Conservation (phyloP, 768 basidiomycete genomes). For the Suillus ampliporus region DNA sequence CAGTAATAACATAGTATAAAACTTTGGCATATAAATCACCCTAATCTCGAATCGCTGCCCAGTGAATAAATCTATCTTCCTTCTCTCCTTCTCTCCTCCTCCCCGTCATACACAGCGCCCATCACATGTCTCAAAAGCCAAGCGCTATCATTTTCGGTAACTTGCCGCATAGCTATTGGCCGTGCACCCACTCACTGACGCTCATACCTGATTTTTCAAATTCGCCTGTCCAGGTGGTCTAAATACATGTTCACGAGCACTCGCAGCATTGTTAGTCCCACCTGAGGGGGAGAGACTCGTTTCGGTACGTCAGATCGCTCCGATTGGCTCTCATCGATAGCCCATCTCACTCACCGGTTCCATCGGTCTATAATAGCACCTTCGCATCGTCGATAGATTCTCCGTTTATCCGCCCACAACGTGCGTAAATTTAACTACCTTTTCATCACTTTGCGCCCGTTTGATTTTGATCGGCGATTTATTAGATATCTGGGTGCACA, state of each 20-base stretch:
- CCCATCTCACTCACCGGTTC: constrained; percentile 11
- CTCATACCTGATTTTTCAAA: constrained; percentile 13
- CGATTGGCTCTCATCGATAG: constrained; percentile 18
- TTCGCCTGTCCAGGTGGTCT: constrained; percentile 63
- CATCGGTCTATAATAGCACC: constrained; percentile 46
- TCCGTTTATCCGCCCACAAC: constrained; percentile 77
- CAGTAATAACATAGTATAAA: constrained; percentile 12
- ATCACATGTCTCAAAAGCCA: constrained; percentile 48
- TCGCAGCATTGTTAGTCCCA: constrained; percentile 72
- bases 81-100: constrained; percentile 8
- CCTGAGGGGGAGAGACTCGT: constrained; percentile 71
- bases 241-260: constrained; percentile 77
- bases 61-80: constrained; percentile 25
- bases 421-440: constrained; percentile 44
- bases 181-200: constrained; percentile 15
- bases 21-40: constrained; percentile 28
- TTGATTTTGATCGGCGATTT: constrained; percentile 14
- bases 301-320: constrained; percentile 54
- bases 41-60: constrained; percentile 18
- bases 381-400: constrained; percentile 77
- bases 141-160: constrained; percentile 80
- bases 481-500: constrained; percentile 77
- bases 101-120: constrained; percentile 36
- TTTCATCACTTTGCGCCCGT: constrained; percentile 25
- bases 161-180: constrained; percentile 28